Conservation (phyloP, 495 filamentous ascomycete species). For the Annulohypoxylon maeteangense region DNA sequence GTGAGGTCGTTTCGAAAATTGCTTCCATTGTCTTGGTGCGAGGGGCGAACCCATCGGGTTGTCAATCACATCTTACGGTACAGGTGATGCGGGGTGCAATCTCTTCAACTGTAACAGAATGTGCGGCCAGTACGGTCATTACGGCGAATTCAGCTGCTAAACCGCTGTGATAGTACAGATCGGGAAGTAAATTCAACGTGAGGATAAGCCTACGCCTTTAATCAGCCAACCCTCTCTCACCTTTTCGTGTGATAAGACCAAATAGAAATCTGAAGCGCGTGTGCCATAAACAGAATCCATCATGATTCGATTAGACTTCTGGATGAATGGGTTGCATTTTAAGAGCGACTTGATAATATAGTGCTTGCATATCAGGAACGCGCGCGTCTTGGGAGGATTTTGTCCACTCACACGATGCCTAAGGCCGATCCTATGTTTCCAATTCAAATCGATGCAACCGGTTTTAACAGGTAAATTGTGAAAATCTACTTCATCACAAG, state of each 20-base stretch:
- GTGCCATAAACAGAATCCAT: slow-evolving; percentile 34
- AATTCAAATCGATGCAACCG: slow-evolving; percentile 42
- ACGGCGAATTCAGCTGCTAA: background rate
- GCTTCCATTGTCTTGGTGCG: slow-evolving; percentile 28
- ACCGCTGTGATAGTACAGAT: slow-evolving; percentile 29
- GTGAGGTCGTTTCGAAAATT: slow-evolving; percentile 1
- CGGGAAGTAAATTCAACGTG: slow-evolving; percentile 19
- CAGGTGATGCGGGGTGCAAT: slow-evolving; percentile 36
- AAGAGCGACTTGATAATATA: slow-evolving; percentile 28
- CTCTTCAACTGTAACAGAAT: slow-evolving; percentile 30
- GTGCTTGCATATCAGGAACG: slow-evolving; percentile 46
- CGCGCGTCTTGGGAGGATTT: slow-evolving; percentile 42
- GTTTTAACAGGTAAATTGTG: slow-evolving; percentile 43
- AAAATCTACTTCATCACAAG: slow-evolving; percentile 38
- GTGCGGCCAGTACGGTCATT: slow-evolving; percentile 16
- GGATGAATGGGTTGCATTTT: slow-evolving; percentile 41
- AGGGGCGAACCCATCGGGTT: slow-evolving; percentile 31
- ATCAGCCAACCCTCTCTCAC: slow-evolving; percentile 30
- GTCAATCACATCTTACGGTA: slow-evolving; percentile 31
- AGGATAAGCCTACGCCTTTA: slow-evolving; percentile 29
- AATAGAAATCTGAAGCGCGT: slow-evolving; percentile 13
- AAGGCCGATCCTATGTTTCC: slow-evolving; percentile 42
- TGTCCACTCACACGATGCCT: slow-evolving; percentile 30
- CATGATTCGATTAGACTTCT: slow-evolving; percentile 37
- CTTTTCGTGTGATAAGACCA: slow-evolving; percentile 33